Base-by-base conservation (phyloP, 1,284 basidiomycete genomes). In the Rhodofomes roseus region DNA sequence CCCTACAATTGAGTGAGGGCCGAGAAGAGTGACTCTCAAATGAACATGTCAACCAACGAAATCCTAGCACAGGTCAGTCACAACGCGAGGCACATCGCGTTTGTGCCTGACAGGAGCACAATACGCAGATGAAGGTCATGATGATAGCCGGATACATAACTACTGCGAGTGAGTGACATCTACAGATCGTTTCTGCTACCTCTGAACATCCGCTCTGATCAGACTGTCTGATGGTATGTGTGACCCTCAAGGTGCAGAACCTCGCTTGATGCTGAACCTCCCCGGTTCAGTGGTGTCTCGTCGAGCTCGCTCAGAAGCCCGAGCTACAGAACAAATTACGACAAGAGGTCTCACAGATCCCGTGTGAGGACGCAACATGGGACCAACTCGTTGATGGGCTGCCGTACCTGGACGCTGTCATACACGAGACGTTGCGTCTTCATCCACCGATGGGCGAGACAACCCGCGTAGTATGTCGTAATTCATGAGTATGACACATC, bases 61-160 rank as follows among this genome's bases (percentile, higher is more conserved):
- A 11, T 34, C 5, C 11, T 34, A 11, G 31, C 31, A 11, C 31
- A 34, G 31, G 31, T 34, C n/a, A n/a, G n/a, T n/a, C n/a, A n/a
- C n/a, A n/a, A n/a, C n/a, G n/a, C n/a, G n/a, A n/a, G n/a, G n/a
- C n/a, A n/a, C n/a, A n/a, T n/a, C n/a, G n/a, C n/a, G n/a, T n/a
- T n/a, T n/a, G n/a, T n/a, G n/a, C n/a, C n/a, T n/a, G n/a, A n/a
- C n/a, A n/a, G n/a, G n/a, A n/a, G n/a, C n/a, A 5, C 31, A 5
- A 11, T 34, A 5, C 40, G 2, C 34, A 73, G 72, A 74, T 78
- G 74, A 77, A 74, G 54, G 62, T 73, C 0, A 60, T 79, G 20
- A 65, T 78, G 16, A 25, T 78, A 27, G 77, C 75, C 1, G 77
- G 78, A 7, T 77, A 77, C 55, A 76, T 77, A 56, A 79, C 77